phyloP scores from a whole-genome alignment of 371 early-diverging fungal genomes.

The Sanchytrium tribonematis region DNA sequence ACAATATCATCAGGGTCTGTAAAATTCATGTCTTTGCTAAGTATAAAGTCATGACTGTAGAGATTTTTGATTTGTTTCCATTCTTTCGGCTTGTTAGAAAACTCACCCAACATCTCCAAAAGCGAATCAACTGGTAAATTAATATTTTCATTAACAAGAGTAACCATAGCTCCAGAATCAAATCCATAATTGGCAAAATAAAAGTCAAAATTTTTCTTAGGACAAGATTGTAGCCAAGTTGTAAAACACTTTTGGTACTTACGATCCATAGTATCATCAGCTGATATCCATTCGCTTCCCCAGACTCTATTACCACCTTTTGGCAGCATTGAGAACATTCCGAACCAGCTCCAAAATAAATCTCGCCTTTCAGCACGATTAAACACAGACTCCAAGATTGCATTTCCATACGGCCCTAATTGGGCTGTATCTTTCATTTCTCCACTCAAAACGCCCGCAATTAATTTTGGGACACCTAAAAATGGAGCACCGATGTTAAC shows the following conservation, averaged over 20 bases:
- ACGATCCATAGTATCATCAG: too few species aligned
- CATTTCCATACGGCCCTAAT: constrained; percentile 38
- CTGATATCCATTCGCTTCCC: too few species aligned
- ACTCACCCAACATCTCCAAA: too few species aligned
- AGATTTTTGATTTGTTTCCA: constrained; percentile 21
- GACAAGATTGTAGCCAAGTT: too few species aligned
- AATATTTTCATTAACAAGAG: too few species aligned
- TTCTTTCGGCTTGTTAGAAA: too few species aligned
- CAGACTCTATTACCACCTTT: constrained; percentile 60
- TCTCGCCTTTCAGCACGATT: constrained; percentile 38
- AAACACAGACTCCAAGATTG: constrained; percentile 58
- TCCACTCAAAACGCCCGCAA: constrained; percentile 29
- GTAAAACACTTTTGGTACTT: too few species aligned
- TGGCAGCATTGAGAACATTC: constrained; percentile 41
- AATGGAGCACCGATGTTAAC: constrained; percentile 65
- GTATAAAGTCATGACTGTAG: constrained; percentile 35
- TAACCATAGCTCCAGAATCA: too few species aligned
- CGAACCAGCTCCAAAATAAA: constrained; percentile 59
- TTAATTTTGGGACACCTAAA: constrained; percentile 61
- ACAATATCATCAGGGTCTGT: constrained; percentile 17
- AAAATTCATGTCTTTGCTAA: constrained; percentile 22
- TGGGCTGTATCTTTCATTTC: constrained; percentile 69
- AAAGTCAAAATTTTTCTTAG: too few species aligned
- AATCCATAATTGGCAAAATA: too few species aligned
- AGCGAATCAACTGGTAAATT: too few species aligned